A percentile compares a stretch with the other conserved stretches of the same genome.
phyloP scores from a whole-genome alignment of 768 basidiomycete genomes.

The Podaxis sp. region DNA sequence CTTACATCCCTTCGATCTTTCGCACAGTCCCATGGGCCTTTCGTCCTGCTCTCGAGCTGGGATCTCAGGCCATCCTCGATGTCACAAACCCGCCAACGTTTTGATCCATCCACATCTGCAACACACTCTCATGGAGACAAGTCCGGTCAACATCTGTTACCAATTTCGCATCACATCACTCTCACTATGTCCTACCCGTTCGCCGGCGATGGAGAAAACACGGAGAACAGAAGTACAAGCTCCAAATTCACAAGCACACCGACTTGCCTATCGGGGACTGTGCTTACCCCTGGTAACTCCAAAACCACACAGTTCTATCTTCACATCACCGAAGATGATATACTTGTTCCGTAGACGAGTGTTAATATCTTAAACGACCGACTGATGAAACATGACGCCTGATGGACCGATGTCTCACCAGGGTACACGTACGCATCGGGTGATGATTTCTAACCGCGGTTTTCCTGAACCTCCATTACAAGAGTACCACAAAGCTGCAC shows the following conservation, averaged over 20 bases:
- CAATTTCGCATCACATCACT: not conserved
- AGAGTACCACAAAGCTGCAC: not conserved
- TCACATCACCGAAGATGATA: slow-evolving; percentile 6
- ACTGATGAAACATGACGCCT: not conserved
- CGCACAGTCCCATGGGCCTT: slow-evolving; percentile 10
- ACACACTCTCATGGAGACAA: not conserved
- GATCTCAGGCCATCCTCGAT: slow-evolving; percentile 10
- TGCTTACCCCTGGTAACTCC: slow-evolving; percentile 2
- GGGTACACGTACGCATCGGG: not conserved
- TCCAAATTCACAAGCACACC: not conserved
- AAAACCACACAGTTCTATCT: slow-evolving; percentile 1
- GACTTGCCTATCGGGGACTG: slow-evolving; percentile 1
- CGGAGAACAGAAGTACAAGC: not conserved
- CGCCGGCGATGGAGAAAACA: not conserved
- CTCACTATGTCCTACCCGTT: not conserved
- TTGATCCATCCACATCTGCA: not conserved
- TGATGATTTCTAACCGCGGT: not conserved
- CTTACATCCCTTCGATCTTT: slow-evolving; percentile 33
- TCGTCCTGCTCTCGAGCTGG: slow-evolving; percentile 15
- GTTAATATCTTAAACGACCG: not conserved
- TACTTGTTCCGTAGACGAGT: not conserved
- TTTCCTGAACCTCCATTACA: not conserved
- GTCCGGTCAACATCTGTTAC: not conserved
- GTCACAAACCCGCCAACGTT: not conserved
- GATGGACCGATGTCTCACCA: not conserved